Base-by-base conservation (phyloP, 2,329 filamentous ascomycete genomes). In the Colletotrichum endophyticum region DNA sequence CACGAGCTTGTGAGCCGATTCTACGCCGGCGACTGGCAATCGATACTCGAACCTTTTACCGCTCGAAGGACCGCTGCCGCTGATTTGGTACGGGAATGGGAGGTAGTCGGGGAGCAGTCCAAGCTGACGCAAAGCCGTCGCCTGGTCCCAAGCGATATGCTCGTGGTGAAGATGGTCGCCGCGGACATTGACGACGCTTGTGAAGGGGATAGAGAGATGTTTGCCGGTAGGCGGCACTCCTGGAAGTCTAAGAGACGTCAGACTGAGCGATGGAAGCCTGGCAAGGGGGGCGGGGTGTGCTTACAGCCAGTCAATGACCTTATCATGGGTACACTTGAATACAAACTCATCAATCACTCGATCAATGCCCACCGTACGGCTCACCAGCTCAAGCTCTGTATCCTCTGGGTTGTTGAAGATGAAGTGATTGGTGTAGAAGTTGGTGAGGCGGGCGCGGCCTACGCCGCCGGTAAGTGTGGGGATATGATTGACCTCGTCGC, bases 371-470 rank as follows among this genome's bases (percentile, higher is more conserved):
- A 95, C 86, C 0, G 94, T 95, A 1, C 94, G 90, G 76, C 92
- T 94, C 36, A 95, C 88, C 1, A 96, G 89, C 80, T 95, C 92
- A 4, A 96, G 86, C 6, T 87, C 86, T 0, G 93, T 92, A 78
- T 95, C 94, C 0, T 87, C 87, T 0, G 94, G 91, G 78, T 96
- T 96, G 74, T 88, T 91, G 81, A 93, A 94, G 79, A 96, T 93
- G 84, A 96, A 96, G 80, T 95, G 91, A 77, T 95, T 82, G 1
- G 89, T 88, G 83, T 96, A 96, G 80, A 96, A 96, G 7, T 87
- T 84, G 1, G 92, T 91, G 11, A 96, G 85, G 2, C 85, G 85
- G 3, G 86, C 85, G 22, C 94, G 89, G 0, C 94, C 94, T 39
- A 95, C 89, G 1, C 94, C 95, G 3, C 94, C 94, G 0, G 92